These are phyloP conservation scores for Tothia fuscella DNA, from an alignment of 2,329 filamentous ascomycete genomes.

Conservation along the genomic window DNA sequence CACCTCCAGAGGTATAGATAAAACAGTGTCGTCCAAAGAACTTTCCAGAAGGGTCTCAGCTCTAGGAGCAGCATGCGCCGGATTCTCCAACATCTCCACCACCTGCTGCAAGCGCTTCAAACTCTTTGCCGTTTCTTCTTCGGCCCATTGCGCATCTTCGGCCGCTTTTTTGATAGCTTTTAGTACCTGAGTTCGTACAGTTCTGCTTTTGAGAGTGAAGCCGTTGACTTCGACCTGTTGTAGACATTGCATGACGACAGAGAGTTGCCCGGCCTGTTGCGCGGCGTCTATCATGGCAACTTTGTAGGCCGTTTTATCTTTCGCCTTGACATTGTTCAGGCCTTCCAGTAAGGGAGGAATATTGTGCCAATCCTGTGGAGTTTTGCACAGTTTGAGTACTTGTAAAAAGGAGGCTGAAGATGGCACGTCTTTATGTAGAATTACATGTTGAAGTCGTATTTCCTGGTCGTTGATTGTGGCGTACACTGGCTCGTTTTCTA, in stretches of 20 bases:
- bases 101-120: conserved; percentile 1
- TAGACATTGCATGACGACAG: conserved; percentile 21
- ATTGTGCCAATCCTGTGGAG: conserved; percentile 23
- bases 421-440: conserved; percentile 21
- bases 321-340: conserved; percentile 17
- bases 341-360: conserved; percentile 22
- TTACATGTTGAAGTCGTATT: conserved; percentile 23
- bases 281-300: conserved; percentile 25
- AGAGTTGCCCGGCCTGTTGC: conserved; percentile 18
- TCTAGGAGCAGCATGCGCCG: conserved; percentile 7
- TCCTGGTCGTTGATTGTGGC: conserved; percentile 20
- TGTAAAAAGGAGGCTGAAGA: conserved; percentile 17
- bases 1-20: conserved; percentile 7
- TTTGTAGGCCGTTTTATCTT: conserved; percentile 14
- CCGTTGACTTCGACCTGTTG: conserved; percentile 21
- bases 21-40: no score
- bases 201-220: conserved; percentile 20
- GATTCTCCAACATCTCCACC: conserved; percentile 7
- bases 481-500: conserved; percentile 10
- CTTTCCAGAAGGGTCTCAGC: no score
- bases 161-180: neutral
- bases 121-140: neutral
- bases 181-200: neutral
- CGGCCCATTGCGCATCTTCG: neutral
- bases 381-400: conserved; percentile 17